These are phyloP conservation scores for Liriodendron chinense DNA, from an alignment of 164 flowering plant genomes.

Conservation along the genomic window DNA sequence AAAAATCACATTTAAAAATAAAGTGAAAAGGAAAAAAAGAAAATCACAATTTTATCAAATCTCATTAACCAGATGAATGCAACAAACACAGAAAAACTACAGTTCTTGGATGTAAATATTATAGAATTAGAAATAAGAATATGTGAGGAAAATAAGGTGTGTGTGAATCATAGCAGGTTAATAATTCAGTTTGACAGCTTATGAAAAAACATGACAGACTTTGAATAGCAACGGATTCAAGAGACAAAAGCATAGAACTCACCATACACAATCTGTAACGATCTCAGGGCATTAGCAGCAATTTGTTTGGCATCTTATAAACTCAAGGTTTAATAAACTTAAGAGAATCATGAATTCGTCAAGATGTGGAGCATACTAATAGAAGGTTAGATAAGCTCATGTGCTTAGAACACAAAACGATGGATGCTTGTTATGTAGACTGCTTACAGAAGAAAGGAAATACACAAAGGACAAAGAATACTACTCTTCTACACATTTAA, in stretches of 20 bases:
- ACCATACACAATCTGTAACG: conserved; percentile 38
- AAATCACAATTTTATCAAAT: not conserved
- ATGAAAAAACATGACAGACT: no score
- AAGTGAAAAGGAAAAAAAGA: not conserved
- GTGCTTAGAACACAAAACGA: not conserved
- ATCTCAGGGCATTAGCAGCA: conserved; percentile 2
- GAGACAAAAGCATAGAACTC: no score
- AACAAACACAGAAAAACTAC: no score
- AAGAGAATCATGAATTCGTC: not conserved
- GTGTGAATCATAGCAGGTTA: no score
- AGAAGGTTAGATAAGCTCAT: not conserved
- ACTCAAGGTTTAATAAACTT: not conserved
- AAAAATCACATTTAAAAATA: no score
- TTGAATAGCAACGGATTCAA: no score
- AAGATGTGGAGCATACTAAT: not conserved
- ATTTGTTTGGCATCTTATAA: not conserved
- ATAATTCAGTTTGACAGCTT: no score
- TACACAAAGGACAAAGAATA: not conserved
- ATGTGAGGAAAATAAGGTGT: no score
- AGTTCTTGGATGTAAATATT: no score
- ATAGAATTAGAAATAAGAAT: no score
- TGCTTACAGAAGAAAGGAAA: not conserved
- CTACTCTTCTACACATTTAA: not conserved
- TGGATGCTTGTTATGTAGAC: not conserved
- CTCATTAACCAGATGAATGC: no score